Conservation (phyloP, 2,329 filamentous ascomycete species). For the Epichloe sylvatica region DNA sequence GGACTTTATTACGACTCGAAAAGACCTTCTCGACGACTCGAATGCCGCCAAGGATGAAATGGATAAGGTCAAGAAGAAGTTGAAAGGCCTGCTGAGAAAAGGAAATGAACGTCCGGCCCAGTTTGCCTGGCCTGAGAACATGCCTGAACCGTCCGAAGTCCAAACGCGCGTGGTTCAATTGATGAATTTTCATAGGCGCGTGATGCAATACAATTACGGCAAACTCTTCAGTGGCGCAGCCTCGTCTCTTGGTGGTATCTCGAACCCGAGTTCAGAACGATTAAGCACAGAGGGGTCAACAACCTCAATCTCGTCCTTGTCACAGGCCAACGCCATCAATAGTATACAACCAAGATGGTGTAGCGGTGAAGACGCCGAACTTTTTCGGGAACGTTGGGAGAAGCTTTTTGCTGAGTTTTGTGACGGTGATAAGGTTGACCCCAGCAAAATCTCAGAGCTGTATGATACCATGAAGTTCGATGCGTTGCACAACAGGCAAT, state of each 20-base stretch:
- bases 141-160: slow-evolving; percentile 86
- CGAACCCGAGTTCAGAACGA: slow-evolving; percentile 36
- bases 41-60: slow-evolving; percentile 98
- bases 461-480: slow-evolving; percentile 99
- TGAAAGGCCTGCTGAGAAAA: slow-evolving; percentile 81
- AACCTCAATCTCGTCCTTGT: slow-evolving; percentile 33
- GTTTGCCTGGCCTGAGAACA: slow-evolving; percentile 95
- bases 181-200: slow-evolving; percentile 92
- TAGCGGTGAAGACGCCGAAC: slow-evolving; percentile 82
- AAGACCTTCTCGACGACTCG: slow-evolving; percentile 90
- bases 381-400: slow-evolving; percentile 96
- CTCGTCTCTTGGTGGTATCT: slow-evolving; percentile 45
- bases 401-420: slow-evolving; percentile 95
- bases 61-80: slow-evolving; percentile 99
- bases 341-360: slow-evolving; percentile 88
- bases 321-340: slow-evolving; percentile 48
- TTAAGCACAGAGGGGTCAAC: slow-evolving; percentile 26
- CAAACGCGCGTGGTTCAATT: slow-evolving; percentile 83
- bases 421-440: slow-evolving; percentile 94
- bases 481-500: slow-evolving; percentile 88
- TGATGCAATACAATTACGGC: slow-evolving; percentile 88
- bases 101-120: slow-evolving; percentile 88
- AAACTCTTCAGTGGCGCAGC: slow-evolving; percentile 59
- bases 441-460: slow-evolving; percentile 94
- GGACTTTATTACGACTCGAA: slow-evolving; percentile 80